Percentiles rank a stretch among this genome's conserved stretches.
These are phyloP conservation scores for Posidonia australis DNA, from an alignment of 106 monocot genomes.

Conservation along the genomic window DNA sequence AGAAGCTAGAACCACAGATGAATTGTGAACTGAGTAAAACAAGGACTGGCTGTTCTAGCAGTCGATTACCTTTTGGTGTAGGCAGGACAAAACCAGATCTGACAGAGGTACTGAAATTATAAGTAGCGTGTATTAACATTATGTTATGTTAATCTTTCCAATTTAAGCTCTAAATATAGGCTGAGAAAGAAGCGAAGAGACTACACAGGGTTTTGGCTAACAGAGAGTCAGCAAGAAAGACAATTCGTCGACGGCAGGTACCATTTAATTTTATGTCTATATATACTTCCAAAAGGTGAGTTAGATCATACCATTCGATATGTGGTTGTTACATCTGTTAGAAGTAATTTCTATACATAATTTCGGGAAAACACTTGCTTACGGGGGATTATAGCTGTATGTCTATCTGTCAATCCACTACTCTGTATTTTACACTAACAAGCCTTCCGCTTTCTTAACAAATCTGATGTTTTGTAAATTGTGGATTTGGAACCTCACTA, in stretches of 20 bases:
- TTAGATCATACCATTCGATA: too few species aligned
- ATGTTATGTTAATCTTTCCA: background rate
- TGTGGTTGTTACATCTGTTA: too few species aligned
- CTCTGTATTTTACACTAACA: too few species aligned
- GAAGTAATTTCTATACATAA: too few species aligned
- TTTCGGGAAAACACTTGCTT: too few species aligned
- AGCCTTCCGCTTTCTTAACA: too few species aligned
- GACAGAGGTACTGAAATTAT: conserved; percentile 46
- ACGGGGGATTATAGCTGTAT: too few species aligned
- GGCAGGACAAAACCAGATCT: conserved; percentile 31
- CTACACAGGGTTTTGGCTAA: conserved; percentile 68
- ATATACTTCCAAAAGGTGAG: too few species aligned
- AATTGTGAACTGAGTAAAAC: conserved; percentile 11
- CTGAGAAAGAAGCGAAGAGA: conserved; percentile 68
- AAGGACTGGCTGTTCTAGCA: conserved; percentile 8
- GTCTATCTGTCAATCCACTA: too few species aligned
- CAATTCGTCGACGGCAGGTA: conserved; percentile 80
- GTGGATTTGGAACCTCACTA: too few species aligned
- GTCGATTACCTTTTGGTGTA: conserved; percentile 2
- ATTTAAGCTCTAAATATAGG: conserved; percentile 25
- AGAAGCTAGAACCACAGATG: background rate
- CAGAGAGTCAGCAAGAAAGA: conserved; percentile 88
- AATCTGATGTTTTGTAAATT: too few species aligned
- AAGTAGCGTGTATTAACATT: background rate
- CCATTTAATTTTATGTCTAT: background rate